phyloP scores from a whole-genome alignment of 2,329 filamentous ascomycete genomes.

The Aureobasidium sp. region DNA sequence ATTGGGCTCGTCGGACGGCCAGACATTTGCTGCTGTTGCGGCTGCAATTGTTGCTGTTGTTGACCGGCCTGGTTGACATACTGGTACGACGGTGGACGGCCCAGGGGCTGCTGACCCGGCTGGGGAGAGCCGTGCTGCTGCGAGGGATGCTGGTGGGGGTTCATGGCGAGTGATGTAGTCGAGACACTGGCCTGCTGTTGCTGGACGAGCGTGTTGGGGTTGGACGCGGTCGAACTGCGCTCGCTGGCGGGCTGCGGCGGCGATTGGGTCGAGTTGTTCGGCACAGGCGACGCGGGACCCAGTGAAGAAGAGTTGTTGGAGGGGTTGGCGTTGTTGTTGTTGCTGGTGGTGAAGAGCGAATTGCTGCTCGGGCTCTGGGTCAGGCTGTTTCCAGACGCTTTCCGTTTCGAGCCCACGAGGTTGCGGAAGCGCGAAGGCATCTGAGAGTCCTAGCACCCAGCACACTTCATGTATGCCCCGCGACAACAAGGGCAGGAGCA shows the following conservation, averaged over 20 bases:
- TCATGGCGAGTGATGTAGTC: slow-evolving; percentile 31
- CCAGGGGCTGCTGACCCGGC: slow-evolving; percentile 41
- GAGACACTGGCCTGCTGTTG: slow-evolving; percentile 32
- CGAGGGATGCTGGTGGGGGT: slow-evolving; percentile 30
- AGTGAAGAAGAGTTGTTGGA: slow-evolving; percentile 17
- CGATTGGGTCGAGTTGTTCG: slow-evolving; percentile 18
- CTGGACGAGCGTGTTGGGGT: slow-evolving; percentile 21
- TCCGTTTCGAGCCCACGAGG: slow-evolving; percentile 75
- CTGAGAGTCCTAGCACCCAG: slow-evolving; percentile 43
- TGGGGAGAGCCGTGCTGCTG: slow-evolving; percentile 25
- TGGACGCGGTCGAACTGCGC: slow-evolving; percentile 22
- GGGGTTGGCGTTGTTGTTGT: slow-evolving; percentile 16
- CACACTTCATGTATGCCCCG: slow-evolving; percentile 14
- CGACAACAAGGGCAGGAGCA: background rate
- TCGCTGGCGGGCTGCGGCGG: slow-evolving; percentile 29
- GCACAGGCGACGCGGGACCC: slow-evolving; percentile 18
- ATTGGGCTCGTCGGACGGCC: slow-evolving; percentile 40
- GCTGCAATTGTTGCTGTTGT: slow-evolving; percentile 31
- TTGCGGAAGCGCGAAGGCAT: slow-evolving; percentile 72
- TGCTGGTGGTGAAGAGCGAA: slow-evolving; percentile 18
- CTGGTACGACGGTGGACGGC: slow-evolving; percentile 56
- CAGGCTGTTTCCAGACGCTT: slow-evolving; percentile 48
- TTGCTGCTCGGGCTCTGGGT: slow-evolving; percentile 31
- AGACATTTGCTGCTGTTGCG: slow-evolving; percentile 35
- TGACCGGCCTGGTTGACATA: slow-evolving; percentile 37